Evolutionary conservation across 1,139 yeast species (phyloP).

Genomic region (Yamadazyma trypodendri): DNA sequence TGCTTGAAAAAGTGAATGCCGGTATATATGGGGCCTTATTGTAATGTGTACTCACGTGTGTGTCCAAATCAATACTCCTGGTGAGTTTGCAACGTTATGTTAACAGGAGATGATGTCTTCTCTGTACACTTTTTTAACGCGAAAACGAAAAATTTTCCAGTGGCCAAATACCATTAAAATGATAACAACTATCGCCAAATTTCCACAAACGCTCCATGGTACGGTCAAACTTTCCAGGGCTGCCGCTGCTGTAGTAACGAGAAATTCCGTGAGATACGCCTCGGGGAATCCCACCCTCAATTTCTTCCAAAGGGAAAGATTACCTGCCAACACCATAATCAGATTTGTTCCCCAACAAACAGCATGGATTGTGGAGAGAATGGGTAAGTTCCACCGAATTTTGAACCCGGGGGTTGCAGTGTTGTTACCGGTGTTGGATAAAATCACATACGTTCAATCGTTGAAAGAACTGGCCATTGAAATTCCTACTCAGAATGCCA

Average conservation of each 20-base stretch:
- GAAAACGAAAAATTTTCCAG: constrained; percentile 4
- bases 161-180: constrained; percentile 1
- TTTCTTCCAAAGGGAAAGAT: constrained; percentile 64
- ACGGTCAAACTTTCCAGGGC: background rate
- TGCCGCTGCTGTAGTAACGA: background rate
- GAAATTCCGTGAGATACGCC: background rate
- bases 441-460: constrained; percentile 77
- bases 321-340: constrained; percentile 73
- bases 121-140: background rate
- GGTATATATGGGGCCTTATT: too few relatives aligned
- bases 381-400: constrained; percentile 80
- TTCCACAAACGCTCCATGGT: too few relatives aligned
- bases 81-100: background rate
- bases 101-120: background rate
- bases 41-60: too few relatives aligned
- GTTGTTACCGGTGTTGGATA: constrained; percentile 69
- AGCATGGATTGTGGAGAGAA: constrained; percentile 88
- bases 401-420: constrained; percentile 78
- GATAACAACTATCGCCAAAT: constrained; percentile 1
- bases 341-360: constrained; percentile 88
- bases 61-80: background rate
- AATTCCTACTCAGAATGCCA: constrained; percentile 81
- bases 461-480: constrained; percentile 82
- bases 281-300: constrained; percentile 28
- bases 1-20: background rate